These are phyloP conservation scores for Botryotinia narcissicola DNA, from an alignment of 2,329 filamentous ascomycete species.

Conservation along the genomic window DNA sequence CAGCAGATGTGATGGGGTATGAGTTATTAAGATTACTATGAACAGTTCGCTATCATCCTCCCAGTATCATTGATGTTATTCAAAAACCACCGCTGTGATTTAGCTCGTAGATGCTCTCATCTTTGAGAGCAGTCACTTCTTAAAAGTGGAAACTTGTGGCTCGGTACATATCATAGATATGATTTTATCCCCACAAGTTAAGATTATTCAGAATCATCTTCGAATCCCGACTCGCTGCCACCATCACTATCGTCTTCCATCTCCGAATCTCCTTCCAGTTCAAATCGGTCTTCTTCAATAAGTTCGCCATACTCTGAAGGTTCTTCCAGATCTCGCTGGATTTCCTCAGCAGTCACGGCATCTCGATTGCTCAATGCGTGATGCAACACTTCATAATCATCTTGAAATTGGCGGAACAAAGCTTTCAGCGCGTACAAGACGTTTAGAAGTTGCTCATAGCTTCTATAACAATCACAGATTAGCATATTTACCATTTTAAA, in stretches of 20 bases:
- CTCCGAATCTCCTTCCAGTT: background rate
- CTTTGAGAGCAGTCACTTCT: background rate
- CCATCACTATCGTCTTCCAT: background rate
- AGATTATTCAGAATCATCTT: background rate
- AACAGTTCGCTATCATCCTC: background rate
- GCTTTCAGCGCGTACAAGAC: background rate
- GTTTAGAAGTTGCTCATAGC: background rate
- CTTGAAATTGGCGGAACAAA: background rate
- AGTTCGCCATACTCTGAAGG: background rate
- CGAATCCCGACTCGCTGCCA: background rate
- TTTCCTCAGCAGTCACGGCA: background rate
- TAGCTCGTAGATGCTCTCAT: background rate
- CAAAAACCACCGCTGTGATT: background rate
- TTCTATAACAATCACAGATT: background rate
- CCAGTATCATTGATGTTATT: background rate
- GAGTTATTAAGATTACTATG: background rate
- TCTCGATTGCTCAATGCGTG: background rate
- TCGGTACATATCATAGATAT: background rate
- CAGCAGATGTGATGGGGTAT: background rate
- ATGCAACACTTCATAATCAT: background rate
- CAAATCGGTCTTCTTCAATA: background rate
- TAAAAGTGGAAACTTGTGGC: background rate
- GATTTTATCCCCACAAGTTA: background rate
- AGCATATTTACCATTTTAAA: background rate
- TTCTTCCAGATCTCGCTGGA: background rate